phyloP scores from a whole-genome alignment of 1,284 basidiomycete species.

The Polyporus tsugae region DNA sequence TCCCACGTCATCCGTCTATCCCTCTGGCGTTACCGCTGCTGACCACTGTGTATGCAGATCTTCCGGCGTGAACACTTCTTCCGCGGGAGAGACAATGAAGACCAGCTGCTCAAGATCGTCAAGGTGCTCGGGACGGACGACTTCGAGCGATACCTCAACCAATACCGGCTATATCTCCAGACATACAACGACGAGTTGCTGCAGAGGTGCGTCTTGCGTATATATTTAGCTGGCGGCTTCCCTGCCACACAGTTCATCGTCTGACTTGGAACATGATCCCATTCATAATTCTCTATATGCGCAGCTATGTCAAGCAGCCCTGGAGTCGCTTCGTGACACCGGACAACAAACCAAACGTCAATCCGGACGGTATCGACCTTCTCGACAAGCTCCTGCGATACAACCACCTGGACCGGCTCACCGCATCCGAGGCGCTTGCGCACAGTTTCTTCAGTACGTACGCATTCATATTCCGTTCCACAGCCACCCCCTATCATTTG shows the following conservation, averaged over 20 bases:
- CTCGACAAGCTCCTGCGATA: slow-evolving; percentile 87
- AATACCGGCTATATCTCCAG: slow-evolving; percentile 82
- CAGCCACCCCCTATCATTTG: slow-evolving; percentile 19
- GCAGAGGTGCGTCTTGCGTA: slow-evolving; percentile 52
- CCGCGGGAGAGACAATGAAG: slow-evolving; percentile 89
- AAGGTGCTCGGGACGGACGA: slow-evolving; percentile 89
- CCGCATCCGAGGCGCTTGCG: slow-evolving; percentile 79
- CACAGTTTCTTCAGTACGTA: slow-evolving; percentile 82
- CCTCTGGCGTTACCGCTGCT: neutral
- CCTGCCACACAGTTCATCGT: neutral
- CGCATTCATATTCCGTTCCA: slow-evolving; percentile 9
- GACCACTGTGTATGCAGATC: slow-evolving; percentile 53
- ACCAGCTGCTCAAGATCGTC: slow-evolving; percentile 89
- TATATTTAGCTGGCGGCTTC: neutral
- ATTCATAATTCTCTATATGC: slow-evolving; percentile 10
- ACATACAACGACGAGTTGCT: slow-evolving; percentile 74
- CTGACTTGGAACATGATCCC: slow-evolving; percentile 8
- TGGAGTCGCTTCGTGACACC: slow-evolving; percentile 77
- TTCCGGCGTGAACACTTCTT: slow-evolving; percentile 93
- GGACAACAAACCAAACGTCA: slow-evolving; percentile 81
- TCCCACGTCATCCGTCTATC: neutral
- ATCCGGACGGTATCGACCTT: slow-evolving; percentile 81
- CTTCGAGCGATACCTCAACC: slow-evolving; percentile 76
- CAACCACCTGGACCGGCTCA: slow-evolving; percentile 86
- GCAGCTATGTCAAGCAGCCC: slow-evolving; percentile 76